Conservation (phyloP, 1,284 basidiomycete genomes). For the Heterobasidion occidentale region DNA sequence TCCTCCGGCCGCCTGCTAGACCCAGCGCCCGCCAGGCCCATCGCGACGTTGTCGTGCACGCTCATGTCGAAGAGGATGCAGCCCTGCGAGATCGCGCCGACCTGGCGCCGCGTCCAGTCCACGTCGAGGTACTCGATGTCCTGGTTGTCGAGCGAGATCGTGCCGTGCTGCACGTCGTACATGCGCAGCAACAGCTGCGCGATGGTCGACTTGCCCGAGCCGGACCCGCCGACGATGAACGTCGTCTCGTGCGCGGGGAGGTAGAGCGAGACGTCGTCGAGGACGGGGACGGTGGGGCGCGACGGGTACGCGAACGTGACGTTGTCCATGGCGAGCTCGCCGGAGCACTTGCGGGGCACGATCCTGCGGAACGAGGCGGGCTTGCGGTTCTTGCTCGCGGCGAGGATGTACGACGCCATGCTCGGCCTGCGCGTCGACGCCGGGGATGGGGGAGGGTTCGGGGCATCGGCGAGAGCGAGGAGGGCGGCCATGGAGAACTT, state of each 20-base stretch:
- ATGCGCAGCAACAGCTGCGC: constrained; percentile 77
- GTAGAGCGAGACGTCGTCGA: constrained; percentile 62
- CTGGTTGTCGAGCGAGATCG: constrained; percentile 78
- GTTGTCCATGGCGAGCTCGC: constrained; percentile 73
- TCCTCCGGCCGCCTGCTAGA: constrained; percentile 30
- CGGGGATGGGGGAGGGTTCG: constrained; percentile 11
- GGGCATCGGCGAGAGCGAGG: constrained; percentile 49
- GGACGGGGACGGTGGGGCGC: constrained; percentile 53
- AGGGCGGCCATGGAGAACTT: constrained; percentile 79
- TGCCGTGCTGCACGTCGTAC: constrained; percentile 59
- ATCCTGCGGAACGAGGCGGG: constrained; percentile 47
- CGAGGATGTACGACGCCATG: constrained; percentile 16
- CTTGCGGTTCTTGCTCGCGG: constrained; percentile 17
- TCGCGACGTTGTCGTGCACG: constrained; percentile 85
- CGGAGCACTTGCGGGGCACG: constrained; percentile 48
- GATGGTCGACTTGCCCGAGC: constrained; percentile 91
- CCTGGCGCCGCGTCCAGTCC: constrained; percentile 63
- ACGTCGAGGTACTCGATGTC: constrained; percentile 71
- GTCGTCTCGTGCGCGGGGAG: constrained; percentile 84
- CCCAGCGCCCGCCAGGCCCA: constrained; percentile 59
- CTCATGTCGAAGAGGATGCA: constrained; percentile 76
- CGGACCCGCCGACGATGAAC: constrained; percentile 88
- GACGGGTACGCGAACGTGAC: constrained; percentile 87
- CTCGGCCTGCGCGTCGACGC: constrained; percentile 5
- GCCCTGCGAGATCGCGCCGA: constrained; percentile 76